Base-by-base conservation (phyloP, 805 yeast genomes). In the Candida vartiovaarae region DNA sequence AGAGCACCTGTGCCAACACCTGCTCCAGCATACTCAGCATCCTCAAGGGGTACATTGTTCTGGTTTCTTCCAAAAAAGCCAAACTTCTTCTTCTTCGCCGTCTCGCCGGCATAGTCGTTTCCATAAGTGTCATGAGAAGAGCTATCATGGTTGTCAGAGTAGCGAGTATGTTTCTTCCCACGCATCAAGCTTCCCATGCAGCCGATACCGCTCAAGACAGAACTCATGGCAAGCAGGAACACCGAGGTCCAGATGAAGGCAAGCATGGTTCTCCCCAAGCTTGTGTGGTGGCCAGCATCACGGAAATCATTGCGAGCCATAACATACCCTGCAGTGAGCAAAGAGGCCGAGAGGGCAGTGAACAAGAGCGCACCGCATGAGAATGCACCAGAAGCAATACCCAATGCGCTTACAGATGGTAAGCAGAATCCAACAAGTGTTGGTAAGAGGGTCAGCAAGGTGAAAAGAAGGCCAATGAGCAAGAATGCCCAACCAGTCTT, bases 401-500 rank as follows among this genome's bases (percentile, higher is more conserved):
- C 41, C 25, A 56, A 46, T 2, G 53, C 35, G 2, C 52, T 43
- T 11, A 56, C 33, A 1, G 49, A 26, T 11, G 59, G 55, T 2
- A 55, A 29, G 41, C 57, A 59, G 38, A 59, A 47, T 20, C 55
- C 48, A 3, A 57, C 36, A 3, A 50, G 20, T 6, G 59, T 49
- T 34, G 74, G 71, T 15, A 76, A 9, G 34, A 82, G 51, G 1
- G 83, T 68, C 11, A 75, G 38, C 4, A 74, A 63, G 11, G 77
- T 62, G 57, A 82, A 82, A 25, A 74, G 61, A 41, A 83, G 61
- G 3, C 80, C 83, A 51, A 82, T 66, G 40, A 79, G 56, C 55
- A 75, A 64, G 67, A 83, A 80, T 3, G 84, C 78, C 73, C 78
- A 81, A 7, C 79, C 80, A 55, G 82, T 74, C 52, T 91, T 76